Conservation (phyloP, 2,329 filamentous ascomycete species). For the Fusarium oligoseptatum region DNA sequence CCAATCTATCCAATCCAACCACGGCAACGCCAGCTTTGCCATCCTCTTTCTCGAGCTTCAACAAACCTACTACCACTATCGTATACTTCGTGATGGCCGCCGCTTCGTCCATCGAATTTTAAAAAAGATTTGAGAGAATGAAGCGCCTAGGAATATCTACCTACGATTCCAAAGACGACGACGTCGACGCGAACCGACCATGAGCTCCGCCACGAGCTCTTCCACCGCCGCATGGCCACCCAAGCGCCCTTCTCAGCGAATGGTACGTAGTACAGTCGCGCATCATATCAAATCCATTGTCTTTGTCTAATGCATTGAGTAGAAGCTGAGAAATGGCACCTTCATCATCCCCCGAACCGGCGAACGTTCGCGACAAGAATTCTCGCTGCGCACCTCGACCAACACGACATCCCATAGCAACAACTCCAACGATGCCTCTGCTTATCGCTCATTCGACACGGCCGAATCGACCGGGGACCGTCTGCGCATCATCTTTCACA, state of each 20-base stretch:
- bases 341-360: slow-evolving; percentile 90
- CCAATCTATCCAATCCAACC: slow-evolving; percentile 6
- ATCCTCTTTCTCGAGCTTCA: not conserved
- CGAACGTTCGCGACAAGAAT: slow-evolving; percentile 83
- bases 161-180: slow-evolving; percentile 36
- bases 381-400: slow-evolving; percentile 76
- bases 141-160: slow-evolving; percentile 30
- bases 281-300: not conserved
- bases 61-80: not conserved
- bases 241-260: slow-evolving; percentile 60
- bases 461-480: slow-evolving; percentile 53
- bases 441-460: slow-evolving; percentile 34
- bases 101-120: slow-evolving; percentile 35
- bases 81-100: not conserved
- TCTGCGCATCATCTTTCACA: slow-evolving; percentile 51
- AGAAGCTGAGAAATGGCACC: slow-evolving; percentile 86
- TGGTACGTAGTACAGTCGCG: slow-evolving; percentile 51
- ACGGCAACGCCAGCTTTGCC: not conserved
- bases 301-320: slow-evolving; percentile 28
- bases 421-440: slow-evolving; percentile 18
- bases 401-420: slow-evolving; percentile 36
- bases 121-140: slow-evolving; percentile 38
- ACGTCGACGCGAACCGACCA: slow-evolving; percentile 57
- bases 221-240: slow-evolving; percentile 56
- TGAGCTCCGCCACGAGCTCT: slow-evolving; percentile 52